Conservation (phyloP, 2,329 filamentous ascomycete genomes). For the Talaromyces sp. region DNA sequence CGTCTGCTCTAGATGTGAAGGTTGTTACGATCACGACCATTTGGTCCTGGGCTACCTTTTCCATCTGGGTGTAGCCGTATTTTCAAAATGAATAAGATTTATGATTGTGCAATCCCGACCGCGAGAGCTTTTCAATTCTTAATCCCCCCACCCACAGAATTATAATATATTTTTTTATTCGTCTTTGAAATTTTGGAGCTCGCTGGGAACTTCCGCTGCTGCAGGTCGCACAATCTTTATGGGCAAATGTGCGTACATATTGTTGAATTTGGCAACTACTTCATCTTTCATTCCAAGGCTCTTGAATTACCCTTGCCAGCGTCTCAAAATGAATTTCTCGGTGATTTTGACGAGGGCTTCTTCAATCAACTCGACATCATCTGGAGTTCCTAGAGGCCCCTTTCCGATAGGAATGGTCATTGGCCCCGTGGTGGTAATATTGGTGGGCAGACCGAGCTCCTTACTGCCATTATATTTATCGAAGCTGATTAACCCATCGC, state of each 20-base stretch:
- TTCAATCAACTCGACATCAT: slow-evolving; percentile 2
- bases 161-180: too few relatives aligned
- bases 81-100: too few relatives aligned
- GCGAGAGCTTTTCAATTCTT: too few relatives aligned
- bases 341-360: slow-evolving; percentile 1
- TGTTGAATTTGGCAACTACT: neutral
- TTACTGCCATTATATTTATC: neutral
- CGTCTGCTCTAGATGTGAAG: too few relatives aligned
- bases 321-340: neutral
- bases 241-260: neutral
- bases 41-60: too few relatives aligned
- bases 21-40: too few relatives aligned
- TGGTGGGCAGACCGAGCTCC: neutral
- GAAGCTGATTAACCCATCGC: neutral
- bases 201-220: too few relatives aligned
- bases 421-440: slow-evolving; percentile 1
- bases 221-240: too few relatives aligned
- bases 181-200: too few relatives aligned
- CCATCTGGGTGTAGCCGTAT: too few relatives aligned
- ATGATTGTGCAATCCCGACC: too few relatives aligned
- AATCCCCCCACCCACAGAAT: too few relatives aligned
- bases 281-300: neutral
- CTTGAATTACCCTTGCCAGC: neutral
- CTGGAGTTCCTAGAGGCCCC: neutral
- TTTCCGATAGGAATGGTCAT: slow-evolving; percentile 1